Evolutionary conservation across 768 basidiomycete species (phyloP).

Genomic region (Lactifluus echinatus): DNA sequence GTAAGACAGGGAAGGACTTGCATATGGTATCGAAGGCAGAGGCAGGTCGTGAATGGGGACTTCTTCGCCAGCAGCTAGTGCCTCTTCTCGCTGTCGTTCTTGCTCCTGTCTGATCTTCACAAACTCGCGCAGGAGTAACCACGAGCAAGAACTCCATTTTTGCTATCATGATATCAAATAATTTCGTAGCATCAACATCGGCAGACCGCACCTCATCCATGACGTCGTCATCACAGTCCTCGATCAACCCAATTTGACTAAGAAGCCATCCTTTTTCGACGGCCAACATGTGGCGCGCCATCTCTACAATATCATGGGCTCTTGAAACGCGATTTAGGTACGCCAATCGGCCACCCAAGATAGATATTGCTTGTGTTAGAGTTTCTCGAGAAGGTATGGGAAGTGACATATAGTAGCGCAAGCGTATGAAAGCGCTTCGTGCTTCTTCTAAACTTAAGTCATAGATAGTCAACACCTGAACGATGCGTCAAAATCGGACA

Average conservation of each 20-base stretch:
- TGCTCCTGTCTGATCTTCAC: constrained; percentile 50
- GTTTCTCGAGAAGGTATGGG: constrained; percentile 29
- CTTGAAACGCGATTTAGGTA: constrained; percentile 62
- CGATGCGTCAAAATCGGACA: background rate
- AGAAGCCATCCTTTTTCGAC: constrained; percentile 75
- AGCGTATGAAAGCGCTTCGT: constrained; percentile 42
- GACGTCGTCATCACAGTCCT: constrained; percentile 76
- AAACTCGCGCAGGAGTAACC: constrained; percentile 68
- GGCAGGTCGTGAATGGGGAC: constrained; percentile 38
- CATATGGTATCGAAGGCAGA: constrained; percentile 57
- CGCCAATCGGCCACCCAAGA: constrained; percentile 74
- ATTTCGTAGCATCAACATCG: background rate
- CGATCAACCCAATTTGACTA: constrained; percentile 72
- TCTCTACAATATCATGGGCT: constrained; percentile 49
- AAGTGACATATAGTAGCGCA: constrained; percentile 38
- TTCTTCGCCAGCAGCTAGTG: constrained; percentile 30
- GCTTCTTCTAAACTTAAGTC: constrained; percentile 59
- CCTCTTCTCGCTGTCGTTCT: constrained; percentile 35
- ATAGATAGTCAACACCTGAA: constrained; percentile 58
- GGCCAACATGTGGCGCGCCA: constrained; percentile 56
- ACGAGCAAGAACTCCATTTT: constrained; percentile 78
- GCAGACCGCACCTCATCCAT: constrained; percentile 67
- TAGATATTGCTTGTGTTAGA: constrained; percentile 40
- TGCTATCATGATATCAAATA: constrained; percentile 34
- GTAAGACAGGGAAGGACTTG: constrained; percentile 23